Evolutionary conservation across 129 eudicot species (phyloP).

Genomic region (Flaveria sonorensis): DNA sequence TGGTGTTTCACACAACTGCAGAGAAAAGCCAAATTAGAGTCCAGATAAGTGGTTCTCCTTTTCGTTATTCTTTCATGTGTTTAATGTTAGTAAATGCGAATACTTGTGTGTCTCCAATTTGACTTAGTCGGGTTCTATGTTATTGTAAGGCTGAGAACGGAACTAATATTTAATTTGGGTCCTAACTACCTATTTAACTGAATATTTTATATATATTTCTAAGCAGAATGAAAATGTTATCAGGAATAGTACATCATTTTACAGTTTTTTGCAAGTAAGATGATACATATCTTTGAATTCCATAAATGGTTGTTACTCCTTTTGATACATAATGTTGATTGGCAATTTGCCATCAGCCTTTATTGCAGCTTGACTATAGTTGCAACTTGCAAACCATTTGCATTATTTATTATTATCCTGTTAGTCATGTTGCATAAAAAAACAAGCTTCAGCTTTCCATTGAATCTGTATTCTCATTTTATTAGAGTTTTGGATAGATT

Average conservation of each 20-base stretch:
- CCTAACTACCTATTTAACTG: background rate
- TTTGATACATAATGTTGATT: background rate
- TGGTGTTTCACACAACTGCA: slow-evolving; percentile 9
- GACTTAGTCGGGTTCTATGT: background rate
- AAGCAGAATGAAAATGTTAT: background rate
- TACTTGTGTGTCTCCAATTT: background rate
- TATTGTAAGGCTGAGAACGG: background rate
- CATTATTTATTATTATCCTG: slow-evolving; percentile 19
- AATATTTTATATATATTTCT: background rate
- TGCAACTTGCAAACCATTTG: slow-evolving; percentile 23
- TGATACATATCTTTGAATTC: background rate
- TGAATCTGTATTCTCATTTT: slow-evolving; percentile 13
- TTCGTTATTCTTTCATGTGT: slow-evolving; percentile 14
- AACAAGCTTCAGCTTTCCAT: slow-evolving; percentile 19
- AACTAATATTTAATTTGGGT: background rate
- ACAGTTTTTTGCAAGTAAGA: background rate
- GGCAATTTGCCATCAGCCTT: slow-evolving; percentile 11
- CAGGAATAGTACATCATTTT: slow-evolving; percentile 9
- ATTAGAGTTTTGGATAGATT: background rate
- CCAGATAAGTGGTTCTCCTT: slow-evolving; percentile 12
- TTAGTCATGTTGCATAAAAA: slow-evolving; percentile 26
- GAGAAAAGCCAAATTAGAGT: slow-evolving; percentile 1
- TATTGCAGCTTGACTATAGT: slow-evolving; percentile 18
- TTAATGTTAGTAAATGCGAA: slow-evolving; percentile 3
- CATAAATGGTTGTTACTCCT: background rate